Evolutionary conservation across 2,329 filamentous ascomycete genomes (phyloP).

Genomic region (Rugonectria rugulosa): DNA sequence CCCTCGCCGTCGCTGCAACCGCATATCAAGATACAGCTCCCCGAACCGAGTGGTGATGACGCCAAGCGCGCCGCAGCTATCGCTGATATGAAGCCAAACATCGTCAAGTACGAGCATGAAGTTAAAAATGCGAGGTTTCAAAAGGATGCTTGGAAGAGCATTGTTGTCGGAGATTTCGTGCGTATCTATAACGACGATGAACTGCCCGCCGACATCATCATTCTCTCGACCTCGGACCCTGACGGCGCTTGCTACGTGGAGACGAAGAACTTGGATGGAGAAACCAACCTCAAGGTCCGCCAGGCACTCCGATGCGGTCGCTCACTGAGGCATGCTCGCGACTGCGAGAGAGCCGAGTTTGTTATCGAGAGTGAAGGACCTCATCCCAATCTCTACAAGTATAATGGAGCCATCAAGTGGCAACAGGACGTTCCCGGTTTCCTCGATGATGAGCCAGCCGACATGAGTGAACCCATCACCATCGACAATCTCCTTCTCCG

Average conservation of each 20-base stretch:
- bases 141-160: conserved; percentile 92
- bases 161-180: conserved; percentile 95
- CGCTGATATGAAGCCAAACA: conserved; percentile 57
- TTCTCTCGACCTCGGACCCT: conserved; percentile 89
- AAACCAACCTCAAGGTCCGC: conserved; percentile 96
- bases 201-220: conserved; percentile 90
- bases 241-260: conserved; percentile 97
- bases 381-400: conserved; percentile 94
- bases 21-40: conserved; percentile 49
- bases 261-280: conserved; percentile 97
- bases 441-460: conserved; percentile 66
- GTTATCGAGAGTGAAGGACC: conserved; percentile 88
- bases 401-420: conserved; percentile 91
- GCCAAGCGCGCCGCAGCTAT: conserved; percentile 47
- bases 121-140: conserved; percentile 83
- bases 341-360: conserved; percentile 92
- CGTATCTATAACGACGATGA: conserved; percentile 97
- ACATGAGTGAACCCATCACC: conserved; percentile 90
- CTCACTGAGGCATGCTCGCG: conserved; percentile 83
- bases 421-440: conserved; percentile 73
- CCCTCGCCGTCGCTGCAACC: conserved; percentile 73
- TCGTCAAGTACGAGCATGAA: conserved; percentile 76
- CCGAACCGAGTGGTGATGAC: conserved; percentile 42
- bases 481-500: conserved; percentile 96
- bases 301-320: conserved; percentile 88